Evolutionary conservation across 257 asterid species (phyloP), one percentile per base, ranked within the genome.

Genomic region (Ehretia macrophylla): DNA sequence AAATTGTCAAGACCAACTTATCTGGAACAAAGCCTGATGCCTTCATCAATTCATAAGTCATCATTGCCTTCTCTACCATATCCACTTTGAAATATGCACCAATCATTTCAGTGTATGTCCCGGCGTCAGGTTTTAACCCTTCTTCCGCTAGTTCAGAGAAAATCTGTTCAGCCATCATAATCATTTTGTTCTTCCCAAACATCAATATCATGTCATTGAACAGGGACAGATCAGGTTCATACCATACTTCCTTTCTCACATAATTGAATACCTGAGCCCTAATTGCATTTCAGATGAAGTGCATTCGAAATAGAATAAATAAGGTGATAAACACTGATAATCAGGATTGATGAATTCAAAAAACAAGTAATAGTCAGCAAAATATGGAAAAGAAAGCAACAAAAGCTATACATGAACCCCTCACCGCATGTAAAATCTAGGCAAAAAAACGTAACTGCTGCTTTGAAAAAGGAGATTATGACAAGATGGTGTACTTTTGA

Each of bases 91-190:
- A 86, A 72, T 86, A 84, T 1, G 86, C 88, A 62, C 94, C 90
- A 27, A 86, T 86, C 71, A 86, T 71, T 72, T 86, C 95, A 23
- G 90, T 77, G 48, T 76, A 86, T 48, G 90, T 76, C 64, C 88
- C 76, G 9, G 81, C 63, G 72, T 86, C 83, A 3, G 86, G 90
- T 57, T 79, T 70, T 58, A 84, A 65, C 35, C 83, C 87, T 68
- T 84, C 90, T 20, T 68, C 76, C 70, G 48, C 72, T 69, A 84
- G 32, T 56, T 80, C 86, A 55, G 59, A 11, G 47, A 84, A 67
- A 62, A 76, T 64, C 17, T 70, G 68, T 65, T 84, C 90, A 27
- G 79, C 83, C 79, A 70, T 74, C 53, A 78, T 86, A 40, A 82
- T 74, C 84, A 58, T 71, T 54, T 68, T 81, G 72, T 72, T 70